phyloP scores from a whole-genome alignment of 768 basidiomycete genomes.

The Russula sp. region DNA sequence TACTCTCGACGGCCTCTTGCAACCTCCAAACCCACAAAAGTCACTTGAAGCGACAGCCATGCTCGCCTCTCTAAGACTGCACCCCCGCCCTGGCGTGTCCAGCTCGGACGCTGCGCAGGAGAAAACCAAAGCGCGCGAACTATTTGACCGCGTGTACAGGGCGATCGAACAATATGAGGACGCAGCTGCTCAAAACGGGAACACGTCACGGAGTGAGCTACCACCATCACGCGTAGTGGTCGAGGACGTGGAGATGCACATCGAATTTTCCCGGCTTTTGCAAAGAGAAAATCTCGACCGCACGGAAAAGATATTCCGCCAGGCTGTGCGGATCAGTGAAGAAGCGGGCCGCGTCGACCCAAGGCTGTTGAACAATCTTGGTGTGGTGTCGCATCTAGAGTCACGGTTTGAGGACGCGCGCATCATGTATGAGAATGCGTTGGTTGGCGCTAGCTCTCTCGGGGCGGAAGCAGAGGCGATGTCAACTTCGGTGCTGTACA shows the following conservation, averaged over 20 bases:
- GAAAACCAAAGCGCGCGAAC: slow-evolving; percentile 63
- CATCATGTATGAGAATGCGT: slow-evolving; percentile 63
- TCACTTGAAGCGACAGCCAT: slow-evolving; percentile 82
- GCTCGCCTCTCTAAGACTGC: slow-evolving; percentile 82
- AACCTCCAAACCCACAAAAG: slow-evolving; percentile 53
- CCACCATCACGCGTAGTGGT: slow-evolving; percentile 33
- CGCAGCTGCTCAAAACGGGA: slow-evolving; percentile 30
- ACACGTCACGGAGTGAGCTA: slow-evolving; percentile 1
- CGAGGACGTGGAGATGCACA: slow-evolving; percentile 80
- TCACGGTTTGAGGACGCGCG: slow-evolving; percentile 50
- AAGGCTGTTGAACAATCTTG: slow-evolving; percentile 74
- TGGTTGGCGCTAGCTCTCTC: slow-evolving; percentile 48
- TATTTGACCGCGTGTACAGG: slow-evolving; percentile 70
- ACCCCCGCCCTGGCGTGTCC: slow-evolving; percentile 73
- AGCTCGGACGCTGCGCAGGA: slow-evolving; percentile 67
- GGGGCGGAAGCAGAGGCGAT: slow-evolving; percentile 53
- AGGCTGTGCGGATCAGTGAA: slow-evolving; percentile 62
- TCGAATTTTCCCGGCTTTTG: slow-evolving; percentile 89
- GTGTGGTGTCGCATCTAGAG: slow-evolving; percentile 65
- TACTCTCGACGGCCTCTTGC: slow-evolving; percentile 70
- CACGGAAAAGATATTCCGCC: slow-evolving; percentile 62
- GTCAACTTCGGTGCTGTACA: slow-evolving; percentile 82
- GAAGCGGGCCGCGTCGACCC: slow-evolving; percentile 45
- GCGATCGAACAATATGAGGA: slow-evolving; percentile 56
- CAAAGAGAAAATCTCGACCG: slow-evolving; percentile 72